Base-by-base conservation (phyloP, 805 yeast species). In the Candida andamanensis region DNA sequence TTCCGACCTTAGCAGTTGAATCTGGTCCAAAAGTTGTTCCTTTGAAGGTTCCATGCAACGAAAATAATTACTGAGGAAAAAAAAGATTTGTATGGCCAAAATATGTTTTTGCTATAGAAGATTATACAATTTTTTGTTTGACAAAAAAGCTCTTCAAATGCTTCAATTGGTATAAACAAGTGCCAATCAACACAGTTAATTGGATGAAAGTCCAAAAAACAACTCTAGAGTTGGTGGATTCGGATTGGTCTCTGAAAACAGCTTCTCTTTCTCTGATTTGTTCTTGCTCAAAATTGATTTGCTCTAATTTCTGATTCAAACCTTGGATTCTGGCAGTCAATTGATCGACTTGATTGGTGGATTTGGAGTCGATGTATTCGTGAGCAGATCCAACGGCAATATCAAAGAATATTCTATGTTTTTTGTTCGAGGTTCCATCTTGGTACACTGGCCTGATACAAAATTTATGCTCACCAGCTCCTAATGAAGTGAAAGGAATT, bases 91-190 rank as follows among this genome's bases (percentile, higher is more conserved):
- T n/a, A n/a, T n/a, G n/a, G n/a, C n/a, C n/a, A n/a, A n/a, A n/a
- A n/a, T n/a, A n/a, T n/a, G n/a, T n/a, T n/a, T n/a, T n/a, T n/a
- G n/a, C n/a, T n/a, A n/a, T n/a, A n/a, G n/a, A n/a, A n/a, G n/a
- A n/a, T n/a, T n/a, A 30, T 17, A 86, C 79, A 38, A 85, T 75
- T 63, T 87, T 87, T 54, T 86, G 95, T 61, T 85, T 86, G 39
- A 85, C 80, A 54, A 86, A 86, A 73, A 86, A 85, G 25, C 78
- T 60, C 60, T 82, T 82, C 60, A 87, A 71, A 49, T 83, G 87
- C 33, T 70, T 69, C 54, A 87, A 60, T 62, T 87, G 95, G 70
- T 84, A 76, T 24, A 68, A 69, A 47, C 95, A 83, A 6, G 89
- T 78, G 11, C 66, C 73, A 7, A 73, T 68, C 45, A 87, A 68